These are phyloP conservation scores for Takakia lepidozioides DNA, from an alignment of 225 moss, liverwort and hornwort genomes.

Conservation along the genomic window DNA sequence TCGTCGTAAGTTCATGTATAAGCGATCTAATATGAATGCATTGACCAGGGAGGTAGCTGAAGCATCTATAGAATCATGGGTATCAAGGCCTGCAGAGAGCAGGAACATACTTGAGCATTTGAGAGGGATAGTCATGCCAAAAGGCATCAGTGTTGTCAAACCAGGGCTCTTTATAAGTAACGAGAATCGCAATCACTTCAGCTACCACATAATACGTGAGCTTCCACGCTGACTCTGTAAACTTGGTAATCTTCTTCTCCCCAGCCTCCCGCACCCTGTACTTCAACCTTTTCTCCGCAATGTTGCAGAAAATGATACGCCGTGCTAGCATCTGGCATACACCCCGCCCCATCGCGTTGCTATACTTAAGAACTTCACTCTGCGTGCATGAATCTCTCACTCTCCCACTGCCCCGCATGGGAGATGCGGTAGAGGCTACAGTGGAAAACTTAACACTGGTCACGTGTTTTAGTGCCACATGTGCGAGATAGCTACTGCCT, in stretches of 20 bases:
- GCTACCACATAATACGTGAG: slow-evolving; percentile 47
- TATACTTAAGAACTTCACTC: too few relatives aligned
- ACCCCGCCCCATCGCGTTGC: too few relatives aligned
- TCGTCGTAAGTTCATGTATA: too few relatives aligned
- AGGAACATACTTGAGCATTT: slow-evolving; percentile 55
- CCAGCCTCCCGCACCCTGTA: slow-evolving; percentile 24
- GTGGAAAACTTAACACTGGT: neutral
- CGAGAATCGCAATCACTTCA: slow-evolving; percentile 17
- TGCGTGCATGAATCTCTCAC: too few relatives aligned
- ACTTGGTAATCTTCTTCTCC: slow-evolving; percentile 56
- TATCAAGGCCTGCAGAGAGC: slow-evolving; percentile 1
- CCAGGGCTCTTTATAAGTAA: slow-evolving; percentile 55
- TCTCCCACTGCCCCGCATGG: neutral
- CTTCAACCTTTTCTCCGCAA: slow-evolving; percentile 20
- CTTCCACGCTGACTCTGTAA: slow-evolving; percentile 84
- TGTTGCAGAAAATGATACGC: slow-evolving; percentile 26
- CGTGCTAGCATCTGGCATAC: slow-evolving; percentile 38
- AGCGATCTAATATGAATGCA: too few relatives aligned
- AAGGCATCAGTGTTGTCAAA: slow-evolving; percentile 52
- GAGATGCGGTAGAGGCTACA: neutral
- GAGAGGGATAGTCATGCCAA: slow-evolving; percentile 75
- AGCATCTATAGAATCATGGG: too few relatives aligned
- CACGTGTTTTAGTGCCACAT: neutral
- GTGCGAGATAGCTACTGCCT: neutral
- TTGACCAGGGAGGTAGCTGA: too few relatives aligned